These are phyloP conservation scores for Rhododendron ferrugineum DNA, from an alignment of 148 eudicot species.

Conservation along the genomic window DNA sequence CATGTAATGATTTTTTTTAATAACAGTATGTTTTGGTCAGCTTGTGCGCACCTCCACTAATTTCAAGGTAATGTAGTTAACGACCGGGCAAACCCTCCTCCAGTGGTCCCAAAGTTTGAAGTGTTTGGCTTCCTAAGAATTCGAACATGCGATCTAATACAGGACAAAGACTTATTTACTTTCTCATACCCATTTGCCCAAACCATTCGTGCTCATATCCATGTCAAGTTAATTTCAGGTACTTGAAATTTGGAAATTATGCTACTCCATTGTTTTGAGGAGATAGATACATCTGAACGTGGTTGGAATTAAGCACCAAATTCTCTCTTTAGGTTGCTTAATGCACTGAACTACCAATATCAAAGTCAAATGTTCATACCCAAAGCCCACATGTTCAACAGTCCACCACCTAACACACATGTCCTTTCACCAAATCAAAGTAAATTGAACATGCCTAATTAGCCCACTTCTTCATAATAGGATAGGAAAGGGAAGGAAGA, in stretches of 20 bases:
- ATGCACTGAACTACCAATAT: background rate
- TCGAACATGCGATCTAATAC: background rate
- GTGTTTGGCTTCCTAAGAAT: too few species aligned
- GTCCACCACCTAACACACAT: background rate
- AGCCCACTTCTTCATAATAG: background rate
- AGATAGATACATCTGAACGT: background rate
- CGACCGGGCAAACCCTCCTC: too few species aligned
- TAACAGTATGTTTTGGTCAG: too few species aligned
- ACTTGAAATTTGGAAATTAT: background rate
- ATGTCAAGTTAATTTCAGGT: background rate
- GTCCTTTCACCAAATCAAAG: background rate
- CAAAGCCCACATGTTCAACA: background rate
- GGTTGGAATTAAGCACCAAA: background rate
- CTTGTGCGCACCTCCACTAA: too few species aligned
- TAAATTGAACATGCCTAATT: background rate
- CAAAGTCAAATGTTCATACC: background rate
- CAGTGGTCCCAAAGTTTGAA: too few species aligned
- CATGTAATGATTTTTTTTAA: background rate
- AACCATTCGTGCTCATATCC: background rate
- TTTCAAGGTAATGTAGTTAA: too few species aligned
- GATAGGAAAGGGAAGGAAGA: background rate
- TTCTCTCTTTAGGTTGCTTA: background rate
- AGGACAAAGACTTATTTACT: too few species aligned
- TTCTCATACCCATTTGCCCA: too few species aligned
- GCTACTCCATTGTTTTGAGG: background rate